Conservation (phyloP, 31 red algal genomes). For the Bonnemaisonia californica region DNA sequence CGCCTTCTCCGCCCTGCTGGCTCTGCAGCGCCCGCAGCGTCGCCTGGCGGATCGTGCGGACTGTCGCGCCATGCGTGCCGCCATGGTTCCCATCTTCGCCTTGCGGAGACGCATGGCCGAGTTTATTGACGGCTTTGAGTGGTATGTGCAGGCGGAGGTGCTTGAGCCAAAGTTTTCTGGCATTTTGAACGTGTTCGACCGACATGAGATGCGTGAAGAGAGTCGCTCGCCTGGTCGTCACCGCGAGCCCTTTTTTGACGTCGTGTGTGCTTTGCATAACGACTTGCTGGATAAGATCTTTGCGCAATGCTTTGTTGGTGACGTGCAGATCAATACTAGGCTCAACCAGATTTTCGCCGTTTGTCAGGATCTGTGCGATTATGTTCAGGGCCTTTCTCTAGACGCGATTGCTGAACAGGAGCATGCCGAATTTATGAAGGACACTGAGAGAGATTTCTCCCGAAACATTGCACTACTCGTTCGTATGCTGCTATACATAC, state of each 20-base stretch:
- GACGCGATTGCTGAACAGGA: background rate
- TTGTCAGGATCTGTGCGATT: conserved; percentile 37
- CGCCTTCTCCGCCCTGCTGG: conserved; percentile 20
- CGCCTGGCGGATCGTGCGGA: background rate
- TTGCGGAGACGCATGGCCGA: conserved; percentile 54
- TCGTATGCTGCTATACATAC: conserved; percentile 7
- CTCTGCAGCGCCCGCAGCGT: conserved; percentile 1
- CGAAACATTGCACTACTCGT: conserved; percentile 33
- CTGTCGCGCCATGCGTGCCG: background rate
- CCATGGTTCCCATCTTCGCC: conserved; percentile 17
- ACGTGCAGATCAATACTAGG: conserved; percentile 41
- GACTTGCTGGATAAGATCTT: conserved; percentile 45
- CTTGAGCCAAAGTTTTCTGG: conserved; percentile 45
- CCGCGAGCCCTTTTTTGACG: conserved; percentile 44
- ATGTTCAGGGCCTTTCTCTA: background rate
- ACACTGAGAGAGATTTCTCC: background rate
- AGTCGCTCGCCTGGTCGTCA: background rate
- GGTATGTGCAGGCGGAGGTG: conserved; percentile 61
- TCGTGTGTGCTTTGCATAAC: conserved; percentile 15
- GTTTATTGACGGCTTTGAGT: conserved; percentile 62
- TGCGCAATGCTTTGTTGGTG: conserved; percentile 56
- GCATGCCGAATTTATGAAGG: conserved; percentile 3
- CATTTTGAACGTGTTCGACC: conserved; percentile 10
- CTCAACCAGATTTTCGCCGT: conserved; percentile 29
- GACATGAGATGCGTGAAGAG: background rate